phyloP scores from a whole-genome alignment of 2,329 filamentous ascomycete genomes.

The Penicillium occitanis region DNA sequence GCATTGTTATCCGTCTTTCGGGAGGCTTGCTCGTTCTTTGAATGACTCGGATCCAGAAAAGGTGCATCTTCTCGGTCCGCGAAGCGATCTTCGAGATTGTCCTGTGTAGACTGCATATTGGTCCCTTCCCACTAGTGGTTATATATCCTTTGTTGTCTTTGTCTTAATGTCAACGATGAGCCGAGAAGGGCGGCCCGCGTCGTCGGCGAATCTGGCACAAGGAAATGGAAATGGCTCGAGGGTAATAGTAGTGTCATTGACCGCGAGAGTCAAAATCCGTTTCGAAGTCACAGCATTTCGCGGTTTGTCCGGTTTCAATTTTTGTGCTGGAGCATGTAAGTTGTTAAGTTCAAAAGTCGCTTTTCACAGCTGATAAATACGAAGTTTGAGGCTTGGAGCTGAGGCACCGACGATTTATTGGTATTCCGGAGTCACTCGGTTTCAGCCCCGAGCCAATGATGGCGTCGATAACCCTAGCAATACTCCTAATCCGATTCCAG shows the following conservation, averaged over 20 bases:
- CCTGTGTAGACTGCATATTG: slow-evolving; percentile 8
- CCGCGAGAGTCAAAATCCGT: background rate
- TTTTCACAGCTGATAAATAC: background rate
- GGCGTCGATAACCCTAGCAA: background rate
- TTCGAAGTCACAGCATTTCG: background rate
- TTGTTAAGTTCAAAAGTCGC: background rate
- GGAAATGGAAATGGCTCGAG: background rate
- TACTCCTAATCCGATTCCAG: background rate
- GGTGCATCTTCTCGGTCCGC: slow-evolving; percentile 35
- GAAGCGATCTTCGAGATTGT: slow-evolving; percentile 24
- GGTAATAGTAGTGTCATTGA: slow-evolving; percentile 5
- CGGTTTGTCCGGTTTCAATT: background rate
- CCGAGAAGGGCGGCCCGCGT: background rate
- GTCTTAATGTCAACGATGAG: no score
- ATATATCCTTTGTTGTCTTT: slow-evolving; percentile 2
- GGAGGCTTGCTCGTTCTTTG: slow-evolving; percentile 19
- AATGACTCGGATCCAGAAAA: slow-evolving; percentile 28
- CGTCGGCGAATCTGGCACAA: background rate
- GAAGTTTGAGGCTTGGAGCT: background rate
- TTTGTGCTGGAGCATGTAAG: background rate
- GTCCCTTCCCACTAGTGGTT: background rate
- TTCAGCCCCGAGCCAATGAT: slow-evolving; percentile 9
- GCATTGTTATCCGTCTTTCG: background rate
- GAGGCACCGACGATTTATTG: background rate
- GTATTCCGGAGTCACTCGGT: background rate